These are phyloP conservation scores for Trichoderma sp. DNA, from an alignment of 2,329 filamentous ascomycete species.

Conservation along the genomic window DNA sequence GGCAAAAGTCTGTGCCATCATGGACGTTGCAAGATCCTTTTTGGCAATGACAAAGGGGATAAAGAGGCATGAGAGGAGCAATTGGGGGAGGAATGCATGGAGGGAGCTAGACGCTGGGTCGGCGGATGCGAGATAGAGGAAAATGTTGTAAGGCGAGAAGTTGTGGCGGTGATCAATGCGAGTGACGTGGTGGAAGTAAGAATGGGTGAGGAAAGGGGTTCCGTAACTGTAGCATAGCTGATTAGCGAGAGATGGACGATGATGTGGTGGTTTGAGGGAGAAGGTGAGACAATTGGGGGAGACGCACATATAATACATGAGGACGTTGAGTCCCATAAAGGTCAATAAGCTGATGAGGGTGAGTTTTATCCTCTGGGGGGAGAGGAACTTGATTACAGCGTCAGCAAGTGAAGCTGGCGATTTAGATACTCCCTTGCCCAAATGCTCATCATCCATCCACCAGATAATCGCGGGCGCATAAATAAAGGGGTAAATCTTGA, in stretches of 20 bases:
- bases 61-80: conserved; percentile 72
- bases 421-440: conserved; percentile 28
- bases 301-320: conserved; percentile 74
- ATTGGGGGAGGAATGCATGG: conserved; percentile 79
- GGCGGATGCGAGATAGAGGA: conserved; percentile 83
- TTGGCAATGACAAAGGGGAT: conserved; percentile 77
- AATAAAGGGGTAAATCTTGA: conserved; percentile 98
- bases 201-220: conserved; percentile 78
- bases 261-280: not conserved
- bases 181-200: conserved; percentile 87
- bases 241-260: not conserved
- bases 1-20: conserved; percentile 94
- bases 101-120: conserved; percentile 41
- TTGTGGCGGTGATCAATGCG: conserved; percentile 97
- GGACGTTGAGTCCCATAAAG: conserved; percentile 69
- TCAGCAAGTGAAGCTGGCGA: conserved; percentile 24
- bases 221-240: conserved; percentile 60
- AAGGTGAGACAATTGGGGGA: not conserved
- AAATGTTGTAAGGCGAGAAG: conserved; percentile 92
- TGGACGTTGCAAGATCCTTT: conserved; percentile 73
- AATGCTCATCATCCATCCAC: conserved; percentile 66
- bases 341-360: conserved; percentile 64
- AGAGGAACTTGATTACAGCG: conserved; percentile 45
- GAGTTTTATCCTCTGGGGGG: conserved; percentile 54
- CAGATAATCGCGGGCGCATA: conserved; percentile 80